Base-by-base conservation (phyloP, 169 alveolate genomes). In the Plasmodium knowlesi region DNA sequence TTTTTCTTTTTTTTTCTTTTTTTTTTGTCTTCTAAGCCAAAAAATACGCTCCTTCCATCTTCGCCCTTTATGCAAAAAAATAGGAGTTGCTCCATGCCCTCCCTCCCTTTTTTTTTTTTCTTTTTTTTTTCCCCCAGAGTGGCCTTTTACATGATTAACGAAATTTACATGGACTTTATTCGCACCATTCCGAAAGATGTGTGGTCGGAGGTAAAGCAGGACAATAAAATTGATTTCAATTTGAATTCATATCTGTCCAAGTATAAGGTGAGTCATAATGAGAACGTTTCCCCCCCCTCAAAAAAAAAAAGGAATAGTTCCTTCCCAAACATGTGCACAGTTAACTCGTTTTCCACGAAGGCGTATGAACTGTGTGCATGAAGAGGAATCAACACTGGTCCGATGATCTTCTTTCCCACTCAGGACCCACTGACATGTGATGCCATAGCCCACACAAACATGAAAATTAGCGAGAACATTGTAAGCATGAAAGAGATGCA, bases 101-200 rank as follows among this genome's bases (percentile, higher is more conserved):
- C 25, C 5, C 28, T 82, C n/a, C n/a, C n/a, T n/a, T n/a, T n/a
- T n/a, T n/a, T n/a, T n/a, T n/a, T n/a, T n/a, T n/a, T n/a, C n/a
- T n/a, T n/a, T n/a, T 82, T 22, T 43, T 39, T 28, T 53, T 10
- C n/a, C 10, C 57, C 9, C 32, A 90, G 95, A 30, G 84, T 90
- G 41, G 95, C 95, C 39, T 90, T 90, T 70, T 90, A 90, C 25
- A 90, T 90, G 95, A 90, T 90, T 43, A 74, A 90, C 46, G 95
- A 90, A 71, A 90, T 90, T 30, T 90, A 90, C 76, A 81, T 67
- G 61, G 81, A 90, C 22, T 90, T 90, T 79, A 37, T 71, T 30
- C 86, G 67, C 30, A 19, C 82, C 12, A 81, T 90, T n/a, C 84
- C 95, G 34, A 90, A 81, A 72, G 57, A 80, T 19, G 84, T 67